Evolutionary conservation across 192 early-diverging fungal genomes (phyloP).

Genomic region (Coemansia sp.): DNA sequence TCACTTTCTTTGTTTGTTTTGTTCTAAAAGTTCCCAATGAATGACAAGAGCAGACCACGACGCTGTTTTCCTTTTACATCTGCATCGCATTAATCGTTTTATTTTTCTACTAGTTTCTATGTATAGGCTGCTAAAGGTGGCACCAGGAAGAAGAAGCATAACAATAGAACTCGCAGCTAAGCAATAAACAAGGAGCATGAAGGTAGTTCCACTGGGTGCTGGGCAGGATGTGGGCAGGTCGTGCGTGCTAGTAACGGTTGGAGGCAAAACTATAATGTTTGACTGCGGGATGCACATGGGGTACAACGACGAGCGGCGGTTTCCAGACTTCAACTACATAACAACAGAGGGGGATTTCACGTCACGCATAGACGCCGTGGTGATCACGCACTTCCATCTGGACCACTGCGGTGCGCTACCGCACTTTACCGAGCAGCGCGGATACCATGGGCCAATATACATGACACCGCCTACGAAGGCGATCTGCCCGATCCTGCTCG

Average conservation of each 20-base stretch:
- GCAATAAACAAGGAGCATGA: constrained; percentile 33
- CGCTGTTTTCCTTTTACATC: no score
- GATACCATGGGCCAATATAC: constrained; percentile 94
- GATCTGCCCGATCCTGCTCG: constrained; percentile 90
- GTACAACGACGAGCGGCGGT: constrained; percentile 86
- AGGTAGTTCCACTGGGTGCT: constrained; percentile 64
- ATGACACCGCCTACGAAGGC: constrained; percentile 98
- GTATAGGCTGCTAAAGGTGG: no score
- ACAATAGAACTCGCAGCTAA: no score
- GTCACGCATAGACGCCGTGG: constrained; percentile 82
- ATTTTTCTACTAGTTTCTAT: background rate
- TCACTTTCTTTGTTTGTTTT: background rate
- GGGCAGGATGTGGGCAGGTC: constrained; percentile 90
- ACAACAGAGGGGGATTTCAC: constrained; percentile 80
- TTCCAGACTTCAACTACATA: constrained; percentile 94
- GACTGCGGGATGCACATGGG: constrained; percentile 97
- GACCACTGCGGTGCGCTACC: constrained; percentile 98
- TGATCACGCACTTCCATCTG: constrained; percentile 97
- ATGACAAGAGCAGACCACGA: no score
- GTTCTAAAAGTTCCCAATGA: background rate
- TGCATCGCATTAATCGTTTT: background rate
- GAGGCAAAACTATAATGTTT: constrained; percentile 85
- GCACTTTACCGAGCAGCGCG: constrained; percentile 92
- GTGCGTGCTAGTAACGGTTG: constrained; percentile 77
- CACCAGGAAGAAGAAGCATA: no score